These are phyloP conservation scores for Elasticomyces elasticus DNA, from an alignment of 495 filamentous ascomycete genomes.

Conservation along the genomic window DNA sequence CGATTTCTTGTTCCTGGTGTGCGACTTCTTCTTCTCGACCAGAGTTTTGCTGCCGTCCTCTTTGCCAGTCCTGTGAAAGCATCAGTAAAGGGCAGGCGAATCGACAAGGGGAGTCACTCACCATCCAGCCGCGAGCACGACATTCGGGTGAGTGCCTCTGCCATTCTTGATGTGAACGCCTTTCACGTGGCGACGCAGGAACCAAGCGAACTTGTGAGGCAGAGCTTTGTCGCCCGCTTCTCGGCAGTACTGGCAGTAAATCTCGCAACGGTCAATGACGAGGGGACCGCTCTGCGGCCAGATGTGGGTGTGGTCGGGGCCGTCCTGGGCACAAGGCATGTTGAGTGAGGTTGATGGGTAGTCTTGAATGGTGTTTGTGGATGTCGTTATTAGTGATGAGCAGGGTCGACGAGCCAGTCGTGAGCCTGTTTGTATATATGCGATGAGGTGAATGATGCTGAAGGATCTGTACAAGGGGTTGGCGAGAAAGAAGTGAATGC, in stretches of 20 bases:
- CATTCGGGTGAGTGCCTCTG: not conserved
- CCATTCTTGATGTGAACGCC: not conserved
- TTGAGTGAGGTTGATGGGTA: not conserved
- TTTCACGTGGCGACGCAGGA: constrained; percentile 5
- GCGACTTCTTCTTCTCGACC: not conserved
- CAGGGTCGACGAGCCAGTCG: not conserved
- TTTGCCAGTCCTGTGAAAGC: not conserved
- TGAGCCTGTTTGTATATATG: not conserved
- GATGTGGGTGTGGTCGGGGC: not conserved
- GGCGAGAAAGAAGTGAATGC: not conserved
- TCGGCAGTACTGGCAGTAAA: constrained; percentile 11
- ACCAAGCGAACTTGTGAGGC: constrained; percentile 6
- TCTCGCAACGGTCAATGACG: constrained; percentile 8
- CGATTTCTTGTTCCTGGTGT: not conserved
- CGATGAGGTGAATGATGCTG: not conserved
- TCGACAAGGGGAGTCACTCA: not conserved
- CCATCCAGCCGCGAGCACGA: not conserved
- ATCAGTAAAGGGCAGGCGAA: not conserved
- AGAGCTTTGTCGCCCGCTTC: not conserved
- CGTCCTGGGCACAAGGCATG: constrained; percentile 4
- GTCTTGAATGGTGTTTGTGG: not conserved
- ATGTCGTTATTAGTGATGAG: not conserved
- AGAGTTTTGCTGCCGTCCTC: not conserved
- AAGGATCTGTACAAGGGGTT: not conserved
- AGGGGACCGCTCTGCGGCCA: constrained; percentile 6